These are phyloP conservation scores for Coemansia sp. DNA, from an alignment of 192 early-diverging fungal species.

Conservation along the genomic window DNA sequence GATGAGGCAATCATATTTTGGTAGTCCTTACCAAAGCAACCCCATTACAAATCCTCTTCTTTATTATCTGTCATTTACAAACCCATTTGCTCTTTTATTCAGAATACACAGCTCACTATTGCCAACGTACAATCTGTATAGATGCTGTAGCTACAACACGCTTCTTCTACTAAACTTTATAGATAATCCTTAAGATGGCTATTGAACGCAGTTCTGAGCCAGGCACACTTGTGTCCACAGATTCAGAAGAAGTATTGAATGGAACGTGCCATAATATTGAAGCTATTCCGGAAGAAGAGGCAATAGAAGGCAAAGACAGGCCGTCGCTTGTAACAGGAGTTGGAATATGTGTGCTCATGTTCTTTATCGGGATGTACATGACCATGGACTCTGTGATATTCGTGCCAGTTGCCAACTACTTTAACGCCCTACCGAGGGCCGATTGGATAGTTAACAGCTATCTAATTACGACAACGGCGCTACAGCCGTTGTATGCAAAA, in stretches of 20 bases:
- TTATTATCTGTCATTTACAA: too few relatives aligned
- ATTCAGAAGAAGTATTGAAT: not conserved
- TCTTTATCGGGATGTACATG: slow-evolving; percentile 79
- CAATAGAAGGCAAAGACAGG: not conserved
- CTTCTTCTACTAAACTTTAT: too few relatives aligned
- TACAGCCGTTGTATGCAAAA: slow-evolving; percentile 73
- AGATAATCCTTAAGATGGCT: not conserved
- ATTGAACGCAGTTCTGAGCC: not conserved
- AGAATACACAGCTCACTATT: too few relatives aligned
- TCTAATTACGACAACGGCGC: slow-evolving; percentile 63
- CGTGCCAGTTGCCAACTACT: slow-evolving; percentile 72
- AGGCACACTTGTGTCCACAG: not conserved
- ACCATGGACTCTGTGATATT: slow-evolving; percentile 83
- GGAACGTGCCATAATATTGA: not conserved
- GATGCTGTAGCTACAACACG: too few relatives aligned
- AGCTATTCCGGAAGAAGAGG: not conserved
- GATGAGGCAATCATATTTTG: too few relatives aligned
- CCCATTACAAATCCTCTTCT: too few relatives aligned
- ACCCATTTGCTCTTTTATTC: too few relatives aligned
- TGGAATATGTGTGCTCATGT: slow-evolving; percentile 62
- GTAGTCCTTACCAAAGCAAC: too few relatives aligned
- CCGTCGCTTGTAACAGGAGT: slow-evolving; percentile 33
- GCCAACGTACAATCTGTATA: too few relatives aligned
- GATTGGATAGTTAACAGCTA: slow-evolving; percentile 87
- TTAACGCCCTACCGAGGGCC: slow-evolving; percentile 66